These are phyloP conservation scores for Schizochytrium sp. DNA, from an alignment of 108 stramenopile genomes.

Conservation along the genomic window DNA sequence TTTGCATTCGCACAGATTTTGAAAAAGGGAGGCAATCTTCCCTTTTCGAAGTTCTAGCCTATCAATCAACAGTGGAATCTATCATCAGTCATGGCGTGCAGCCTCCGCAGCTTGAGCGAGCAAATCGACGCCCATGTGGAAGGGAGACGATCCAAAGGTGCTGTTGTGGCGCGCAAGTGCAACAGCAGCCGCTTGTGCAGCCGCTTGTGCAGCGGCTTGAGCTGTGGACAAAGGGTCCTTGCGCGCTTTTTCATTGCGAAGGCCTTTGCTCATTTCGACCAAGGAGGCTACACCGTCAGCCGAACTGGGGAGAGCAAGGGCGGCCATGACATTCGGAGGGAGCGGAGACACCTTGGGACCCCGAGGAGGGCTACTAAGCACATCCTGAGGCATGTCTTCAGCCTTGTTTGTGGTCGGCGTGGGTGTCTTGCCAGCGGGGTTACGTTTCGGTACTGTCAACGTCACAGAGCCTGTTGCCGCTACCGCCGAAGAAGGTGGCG, in stretches of 20 bases:
- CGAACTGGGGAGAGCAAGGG: neutral
- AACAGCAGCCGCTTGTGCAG: neutral
- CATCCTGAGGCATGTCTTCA: neutral
- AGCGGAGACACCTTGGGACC: neutral
- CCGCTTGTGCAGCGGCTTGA: no score
- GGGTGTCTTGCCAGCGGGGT: neutral
- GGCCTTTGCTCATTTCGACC: neutral
- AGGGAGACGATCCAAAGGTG: neutral
- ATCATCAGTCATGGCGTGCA: neutral
- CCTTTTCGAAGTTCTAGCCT: no score
- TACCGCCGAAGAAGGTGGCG: no score
- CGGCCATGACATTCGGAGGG: neutral
- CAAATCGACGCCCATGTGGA: neutral
- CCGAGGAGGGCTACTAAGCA: constrained; percentile 14
- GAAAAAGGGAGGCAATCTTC: no score
- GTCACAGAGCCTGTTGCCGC: no score
- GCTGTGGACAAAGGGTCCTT: no score
- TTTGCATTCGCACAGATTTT: no score
- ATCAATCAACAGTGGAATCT: neutral
- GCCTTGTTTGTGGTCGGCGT: neutral
- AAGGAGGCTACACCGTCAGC: neutral
- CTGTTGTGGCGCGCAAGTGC: neutral
- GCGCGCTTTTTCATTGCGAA: neutral
- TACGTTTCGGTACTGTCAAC: neutral
- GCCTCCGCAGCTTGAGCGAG: neutral